These are phyloP conservation scores for Bjerkandera adusta DNA, from an alignment of 1,284 basidiomycete genomes.

Conservation along the genomic window DNA sequence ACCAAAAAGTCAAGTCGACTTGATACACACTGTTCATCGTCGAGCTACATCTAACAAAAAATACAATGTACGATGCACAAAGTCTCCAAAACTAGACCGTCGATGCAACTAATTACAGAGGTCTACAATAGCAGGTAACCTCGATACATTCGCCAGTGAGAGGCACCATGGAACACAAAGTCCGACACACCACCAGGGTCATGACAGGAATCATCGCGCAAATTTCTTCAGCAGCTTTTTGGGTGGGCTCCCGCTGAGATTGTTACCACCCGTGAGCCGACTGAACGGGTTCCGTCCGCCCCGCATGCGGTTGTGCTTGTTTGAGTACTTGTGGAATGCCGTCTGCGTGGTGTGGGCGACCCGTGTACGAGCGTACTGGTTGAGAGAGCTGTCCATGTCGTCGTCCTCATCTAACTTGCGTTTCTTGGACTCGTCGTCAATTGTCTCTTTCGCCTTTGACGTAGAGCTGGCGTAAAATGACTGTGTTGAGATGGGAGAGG, in stretches of 20 bases:
- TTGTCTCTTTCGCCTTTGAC: neutral
- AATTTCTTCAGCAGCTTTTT: too few species aligned
- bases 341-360: neutral
- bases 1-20: too few species aligned
- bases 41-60: too few species aligned
- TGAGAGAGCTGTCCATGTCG: neutral
- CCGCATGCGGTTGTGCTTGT: neutral
- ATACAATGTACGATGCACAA: too few species aligned
- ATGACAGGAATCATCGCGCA: too few species aligned
- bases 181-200: too few species aligned
- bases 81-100: too few species aligned
- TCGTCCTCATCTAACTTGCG: constrained; percentile 6
- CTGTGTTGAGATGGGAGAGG: constrained; percentile 5
- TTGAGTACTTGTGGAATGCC: neutral
- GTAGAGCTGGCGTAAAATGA: constrained; percentile 9
- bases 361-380: constrained; percentile 10
- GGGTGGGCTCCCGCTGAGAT: neutral
- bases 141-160: too few species aligned
- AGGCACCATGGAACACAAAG: too few species aligned
- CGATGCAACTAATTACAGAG: too few species aligned
- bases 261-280: constrained; percentile 3
- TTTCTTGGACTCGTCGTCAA: neutral
- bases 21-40: too few species aligned
- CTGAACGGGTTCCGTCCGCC: neutral
- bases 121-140: too few species aligned